phyloP scores from a whole-genome alignment of 257 asterid species.

The Craterostigma plantagineum region DNA sequence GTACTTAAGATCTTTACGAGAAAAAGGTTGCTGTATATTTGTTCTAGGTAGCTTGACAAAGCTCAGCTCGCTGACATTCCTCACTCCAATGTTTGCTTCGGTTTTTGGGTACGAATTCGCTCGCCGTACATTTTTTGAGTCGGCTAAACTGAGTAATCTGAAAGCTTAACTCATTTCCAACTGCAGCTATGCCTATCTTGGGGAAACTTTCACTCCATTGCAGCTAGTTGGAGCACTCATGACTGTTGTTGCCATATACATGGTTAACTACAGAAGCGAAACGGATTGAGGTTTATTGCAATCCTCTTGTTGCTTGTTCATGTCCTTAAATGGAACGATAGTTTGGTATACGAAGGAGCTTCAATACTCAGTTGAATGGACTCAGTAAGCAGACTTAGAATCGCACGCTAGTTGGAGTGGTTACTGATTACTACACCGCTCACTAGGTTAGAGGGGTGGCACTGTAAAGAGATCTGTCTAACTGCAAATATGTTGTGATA shows the following conservation, averaged over 20 bases:
- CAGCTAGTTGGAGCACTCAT: constrained; percentile 69
- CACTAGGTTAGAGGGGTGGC: no score
- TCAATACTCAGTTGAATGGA: no score
- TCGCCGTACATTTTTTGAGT: background rate
- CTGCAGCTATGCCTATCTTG: constrained; percentile 72
- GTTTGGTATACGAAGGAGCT: no score
- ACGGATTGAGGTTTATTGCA: constrained; percentile 30
- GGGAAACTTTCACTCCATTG: constrained; percentile 59
- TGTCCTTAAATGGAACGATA: no score
- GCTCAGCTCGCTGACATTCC: constrained; percentile 86
- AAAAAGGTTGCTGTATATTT: constrained; percentile 9
- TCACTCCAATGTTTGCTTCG: constrained; percentile 95
- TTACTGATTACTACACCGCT: no score
- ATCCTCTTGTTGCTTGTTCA: no score
- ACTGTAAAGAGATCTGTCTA: no score
- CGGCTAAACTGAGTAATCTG: no score
- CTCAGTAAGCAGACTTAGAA: no score
- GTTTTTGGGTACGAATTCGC: constrained; percentile 54
- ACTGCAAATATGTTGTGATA: no score
- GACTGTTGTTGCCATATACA: constrained; percentile 65
- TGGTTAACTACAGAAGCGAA: constrained; percentile 60
- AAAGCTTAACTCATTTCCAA: background rate
- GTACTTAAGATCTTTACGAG: no score
- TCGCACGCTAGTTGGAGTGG: no score
- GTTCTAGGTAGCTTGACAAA: constrained; percentile 78